phyloP scores from a whole-genome alignment of 108 stramenopile species.

The Fragilaria radians region DNA sequence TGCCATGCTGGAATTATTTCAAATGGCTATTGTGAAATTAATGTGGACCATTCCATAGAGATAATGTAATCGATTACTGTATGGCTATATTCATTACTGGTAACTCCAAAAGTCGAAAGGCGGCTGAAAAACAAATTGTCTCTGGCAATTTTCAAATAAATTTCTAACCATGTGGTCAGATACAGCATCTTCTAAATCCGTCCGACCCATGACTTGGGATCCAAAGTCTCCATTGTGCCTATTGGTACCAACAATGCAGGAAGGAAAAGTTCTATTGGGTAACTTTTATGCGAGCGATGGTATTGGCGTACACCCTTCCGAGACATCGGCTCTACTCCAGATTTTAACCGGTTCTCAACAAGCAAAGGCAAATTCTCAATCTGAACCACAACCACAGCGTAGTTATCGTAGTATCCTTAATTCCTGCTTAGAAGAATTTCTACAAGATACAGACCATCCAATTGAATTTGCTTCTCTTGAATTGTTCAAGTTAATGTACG shows the following conservation, averaged over 20 bases:
- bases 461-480: slow-evolving; percentile 37
- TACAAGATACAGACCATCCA: background rate
- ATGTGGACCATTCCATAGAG: background rate
- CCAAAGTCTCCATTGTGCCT: slow-evolving; percentile 23
- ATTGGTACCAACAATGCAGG: slow-evolving; percentile 14
- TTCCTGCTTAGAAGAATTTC: slow-evolving; percentile 30
- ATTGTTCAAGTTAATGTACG: slow-evolving; percentile 41
- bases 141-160: too few relatives aligned
- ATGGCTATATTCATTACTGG: too few relatives aligned
- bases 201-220: slow-evolving; percentile 20
- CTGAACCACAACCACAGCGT: slow-evolving; percentile 24
- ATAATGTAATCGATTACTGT: background rate
- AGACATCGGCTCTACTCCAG: slow-evolving; percentile 54
- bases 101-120: too few relatives aligned
- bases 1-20: too few relatives aligned
- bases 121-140: too few relatives aligned
- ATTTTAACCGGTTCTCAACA: slow-evolving; percentile 50
- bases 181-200: background rate
- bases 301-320: slow-evolving; percentile 49
- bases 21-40: background rate
- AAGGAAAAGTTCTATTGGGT: slow-evolving; percentile 4
- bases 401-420: slow-evolving; percentile 47
- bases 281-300: slow-evolving; percentile 34
- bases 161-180: too few relatives aligned
- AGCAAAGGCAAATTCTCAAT: too few relatives aligned